phyloP scores from a whole-genome alignment of 2,329 filamentous ascomycete genomes.

The Fusarium sp. region DNA sequence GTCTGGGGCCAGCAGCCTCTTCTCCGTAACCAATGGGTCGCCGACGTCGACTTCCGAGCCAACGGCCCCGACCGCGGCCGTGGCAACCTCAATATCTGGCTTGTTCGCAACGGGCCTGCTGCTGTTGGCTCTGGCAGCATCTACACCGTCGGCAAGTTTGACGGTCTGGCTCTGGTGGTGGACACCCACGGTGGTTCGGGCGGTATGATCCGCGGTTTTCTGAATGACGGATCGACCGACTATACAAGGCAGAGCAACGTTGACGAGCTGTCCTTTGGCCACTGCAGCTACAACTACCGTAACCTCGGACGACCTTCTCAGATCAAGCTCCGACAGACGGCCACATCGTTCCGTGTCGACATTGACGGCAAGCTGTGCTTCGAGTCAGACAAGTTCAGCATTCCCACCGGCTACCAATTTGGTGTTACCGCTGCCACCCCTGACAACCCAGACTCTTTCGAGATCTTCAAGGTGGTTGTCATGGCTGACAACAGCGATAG shows the following conservation, averaged over 20 bases:
- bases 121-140: conserved; percentile 81
- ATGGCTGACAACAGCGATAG: conserved; percentile 66
- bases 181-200: conserved; percentile 85
- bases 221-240: conserved; percentile 91
- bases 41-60: conserved; percentile 89
- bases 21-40: conserved; percentile 80
- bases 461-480: conserved; percentile 89
- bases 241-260: conserved; percentile 82
- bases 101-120: conserved; percentile 78
- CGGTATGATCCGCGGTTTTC: conserved; percentile 90
- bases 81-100: conserved; percentile 96
- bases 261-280: conserved; percentile 91
- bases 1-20: conserved; percentile 82
- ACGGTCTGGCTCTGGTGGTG: conserved; percentile 89
- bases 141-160: conserved; percentile 88
- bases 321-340: conserved; percentile 79
- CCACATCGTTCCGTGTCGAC: conserved; percentile 79
- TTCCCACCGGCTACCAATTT: conserved; percentile 87
- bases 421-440: conserved; percentile 91
- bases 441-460: conserved; percentile 94
- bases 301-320: conserved; percentile 90
- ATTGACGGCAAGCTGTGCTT: conserved; percentile 89
- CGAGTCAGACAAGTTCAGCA: conserved; percentile 81
- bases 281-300: conserved; percentile 91
- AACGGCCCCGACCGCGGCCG: conserved; percentile 87